Evolutionary conservation across 2,329 filamentous ascomycete species (phyloP), one percentile per base, ranked within the genome.

Genomic region (Aspergillus novofumigatus): DNA sequence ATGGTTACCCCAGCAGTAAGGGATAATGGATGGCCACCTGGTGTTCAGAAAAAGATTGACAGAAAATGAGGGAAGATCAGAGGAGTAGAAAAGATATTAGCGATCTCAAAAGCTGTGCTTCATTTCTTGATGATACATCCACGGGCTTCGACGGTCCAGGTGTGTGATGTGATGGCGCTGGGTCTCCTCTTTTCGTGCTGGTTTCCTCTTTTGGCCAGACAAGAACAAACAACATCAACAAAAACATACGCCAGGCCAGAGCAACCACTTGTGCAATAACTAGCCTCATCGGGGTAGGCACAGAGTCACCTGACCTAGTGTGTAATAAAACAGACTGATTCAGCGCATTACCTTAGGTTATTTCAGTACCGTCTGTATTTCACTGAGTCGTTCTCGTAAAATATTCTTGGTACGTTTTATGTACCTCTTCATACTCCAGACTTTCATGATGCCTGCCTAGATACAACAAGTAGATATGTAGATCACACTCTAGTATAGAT

Each of bases 231-330:
- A 58, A 53, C 61, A 65, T 68, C 67, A 72, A 69, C 68, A 72
- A 69, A 73, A 76, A 76, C 73, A 75, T 74, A 70, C 72, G 70
- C 65, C 54, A 45, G 26, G 26, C 61, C 38, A 54, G 23, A 63
- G 26, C 53, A 25, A 64, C 72, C 69, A 65, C 1, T 8, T 47
- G 51, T 54, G 73, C 62, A 62, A 51, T 61, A 57, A 49, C 25
- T 45, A 48, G 35, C 25, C 28, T 20, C 28, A 21, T 28, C 2
- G 14, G 26, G 38, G 9, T 28, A 38, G 42, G 7, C n/a, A 14
- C n/a, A 14, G 10, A 28, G 20, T 49, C 54, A 59, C 54, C 20
- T 57, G 58, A 54, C n/a, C 50, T 26, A 26, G 5, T 26, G 25
- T 26, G 25, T 26, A 47, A 47, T 47, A 25, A 25, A 26, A 47